phyloP scores from a whole-genome alignment of 352 stramenopile genomes.

The Phytophthora syringae region DNA sequence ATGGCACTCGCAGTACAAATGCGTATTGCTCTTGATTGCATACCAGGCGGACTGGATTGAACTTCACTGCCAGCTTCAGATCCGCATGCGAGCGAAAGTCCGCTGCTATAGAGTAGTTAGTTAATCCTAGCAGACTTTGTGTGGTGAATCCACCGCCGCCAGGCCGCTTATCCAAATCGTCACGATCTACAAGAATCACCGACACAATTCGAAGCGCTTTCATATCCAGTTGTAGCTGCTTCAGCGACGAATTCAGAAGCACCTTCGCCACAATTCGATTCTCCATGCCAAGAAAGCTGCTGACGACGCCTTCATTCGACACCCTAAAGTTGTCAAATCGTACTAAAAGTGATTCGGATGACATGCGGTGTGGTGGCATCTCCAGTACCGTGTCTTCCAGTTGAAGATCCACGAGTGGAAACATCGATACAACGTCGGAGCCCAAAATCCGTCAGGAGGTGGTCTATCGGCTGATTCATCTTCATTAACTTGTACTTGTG shows the following conservation, averaged over 20 bases:
- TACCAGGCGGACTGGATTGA: constrained; percentile 72
- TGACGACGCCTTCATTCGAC: constrained; percentile 70
- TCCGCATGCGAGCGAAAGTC: constrained; percentile 70
- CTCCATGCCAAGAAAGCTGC: constrained; percentile 67
- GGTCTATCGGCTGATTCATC: constrained; percentile 15
- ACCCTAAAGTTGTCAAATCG: constrained; percentile 70
- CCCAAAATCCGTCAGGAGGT: constrained; percentile 41
- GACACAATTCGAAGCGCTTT: constrained; percentile 77
- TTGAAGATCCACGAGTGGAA: constrained; percentile 76
- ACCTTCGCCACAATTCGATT: constrained; percentile 86
- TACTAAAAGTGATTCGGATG: constrained; percentile 73
- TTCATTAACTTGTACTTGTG: constrained; percentile 17
- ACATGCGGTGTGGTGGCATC: constrained; percentile 84
- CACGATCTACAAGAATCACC: constrained; percentile 68
- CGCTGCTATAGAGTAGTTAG: constrained; percentile 56
- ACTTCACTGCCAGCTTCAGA: constrained; percentile 60
- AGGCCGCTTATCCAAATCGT: constrained; percentile 35
- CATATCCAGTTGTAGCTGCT: constrained; percentile 71
- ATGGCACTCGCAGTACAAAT: constrained; percentile 74
- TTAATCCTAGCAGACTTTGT: constrained; percentile 80
- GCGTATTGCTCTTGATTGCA: constrained; percentile 88
- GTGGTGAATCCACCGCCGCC: constrained; percentile 49
- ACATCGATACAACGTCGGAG: constrained; percentile 83
- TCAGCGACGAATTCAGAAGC: constrained; percentile 83
- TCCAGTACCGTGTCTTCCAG: constrained; percentile 74